These are phyloP conservation scores for Coelastrella sp. DNA, from an alignment of 139 green algal species.

Conservation along the genomic window DNA sequence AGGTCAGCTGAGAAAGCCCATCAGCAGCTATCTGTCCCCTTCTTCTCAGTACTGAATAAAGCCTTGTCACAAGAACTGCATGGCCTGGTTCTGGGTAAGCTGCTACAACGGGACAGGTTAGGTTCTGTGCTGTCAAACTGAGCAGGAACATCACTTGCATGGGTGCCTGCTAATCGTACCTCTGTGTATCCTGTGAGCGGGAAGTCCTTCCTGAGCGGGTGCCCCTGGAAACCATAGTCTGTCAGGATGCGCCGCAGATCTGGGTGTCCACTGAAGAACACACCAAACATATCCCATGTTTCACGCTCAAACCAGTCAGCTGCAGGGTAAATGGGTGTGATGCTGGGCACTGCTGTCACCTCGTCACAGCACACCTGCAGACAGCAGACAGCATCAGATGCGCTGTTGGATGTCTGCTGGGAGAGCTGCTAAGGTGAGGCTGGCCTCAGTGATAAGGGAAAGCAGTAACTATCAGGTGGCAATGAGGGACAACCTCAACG, in stretches of 20 bases:
- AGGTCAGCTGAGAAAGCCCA: too few species aligned
- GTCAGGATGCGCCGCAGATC: conserved; percentile 92
- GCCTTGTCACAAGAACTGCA: too few species aligned
- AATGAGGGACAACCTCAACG: too few species aligned
- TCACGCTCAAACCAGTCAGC: conserved; percentile 87
- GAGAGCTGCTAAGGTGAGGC: too few species aligned
- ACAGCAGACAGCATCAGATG: conserved; percentile 13
- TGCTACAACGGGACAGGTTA: too few species aligned
- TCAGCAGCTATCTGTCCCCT: too few species aligned
- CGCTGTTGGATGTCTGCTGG: background rate
- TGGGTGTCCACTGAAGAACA: conserved; percentile 89
- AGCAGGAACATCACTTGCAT: background rate
- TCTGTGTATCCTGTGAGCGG: conserved; percentile 88
- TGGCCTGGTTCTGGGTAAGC: too few species aligned
- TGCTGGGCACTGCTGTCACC: conserved; percentile 69
- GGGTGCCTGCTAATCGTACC: conserved; percentile 46
- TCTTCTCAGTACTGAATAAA: too few species aligned
- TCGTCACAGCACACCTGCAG: conserved; percentile 68
- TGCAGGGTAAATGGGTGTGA: conserved; percentile 55
- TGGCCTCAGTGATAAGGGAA: too few species aligned
- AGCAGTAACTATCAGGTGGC: too few species aligned
- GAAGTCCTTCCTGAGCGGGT: conserved; percentile 93
- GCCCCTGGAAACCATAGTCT: conserved; percentile 92
- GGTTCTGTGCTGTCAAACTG: too few species aligned
- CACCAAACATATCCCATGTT: conserved; percentile 93